Percentiles rank a stretch among this genome's conserved stretches.
These are phyloP conservation scores for Brassica cretica DNA, from an alignment of 345 rosid species.

Conservation along the genomic window DNA sequence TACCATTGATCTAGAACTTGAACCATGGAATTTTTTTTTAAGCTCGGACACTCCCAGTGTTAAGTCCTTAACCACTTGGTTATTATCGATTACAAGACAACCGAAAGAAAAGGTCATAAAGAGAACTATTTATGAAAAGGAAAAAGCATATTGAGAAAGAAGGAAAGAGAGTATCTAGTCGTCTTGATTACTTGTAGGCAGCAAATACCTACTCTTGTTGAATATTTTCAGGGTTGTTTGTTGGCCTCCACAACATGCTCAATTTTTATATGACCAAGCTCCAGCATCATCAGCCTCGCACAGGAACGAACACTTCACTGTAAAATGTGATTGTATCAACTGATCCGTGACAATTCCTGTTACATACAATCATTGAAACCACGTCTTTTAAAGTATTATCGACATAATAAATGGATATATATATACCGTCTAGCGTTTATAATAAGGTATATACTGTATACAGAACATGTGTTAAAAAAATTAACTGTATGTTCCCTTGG, in stretches of 20 bases:
- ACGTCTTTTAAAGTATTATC: too few species aligned
- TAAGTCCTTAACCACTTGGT: background rate
- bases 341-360: conserved; percentile 66
- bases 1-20: background rate
- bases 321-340: conserved; percentile 75
- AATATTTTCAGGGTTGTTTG: background rate
- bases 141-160: background rate
- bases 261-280: conserved; percentile 51
- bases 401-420: too few species aligned
- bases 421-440: too few species aligned
- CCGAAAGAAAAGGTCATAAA: too few species aligned
- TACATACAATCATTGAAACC: conserved; percentile 7
- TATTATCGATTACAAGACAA: background rate
- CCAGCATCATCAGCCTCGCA: background rate
- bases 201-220: background rate
- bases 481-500: too few species aligned
- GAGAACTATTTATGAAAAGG: too few species aligned
- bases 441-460: too few species aligned
- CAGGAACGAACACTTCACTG: conserved; percentile 54
- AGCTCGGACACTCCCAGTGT: background rate
- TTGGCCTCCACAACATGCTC: background rate
- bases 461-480: too few species aligned
- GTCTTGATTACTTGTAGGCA: background rate
- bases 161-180: background rate
- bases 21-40: background rate